Percentiles rank a stretch among this genome's conserved stretches.
phyloP scores from a whole-genome alignment of 345 rosid species.

The Noccaea bulbosa region DNA sequence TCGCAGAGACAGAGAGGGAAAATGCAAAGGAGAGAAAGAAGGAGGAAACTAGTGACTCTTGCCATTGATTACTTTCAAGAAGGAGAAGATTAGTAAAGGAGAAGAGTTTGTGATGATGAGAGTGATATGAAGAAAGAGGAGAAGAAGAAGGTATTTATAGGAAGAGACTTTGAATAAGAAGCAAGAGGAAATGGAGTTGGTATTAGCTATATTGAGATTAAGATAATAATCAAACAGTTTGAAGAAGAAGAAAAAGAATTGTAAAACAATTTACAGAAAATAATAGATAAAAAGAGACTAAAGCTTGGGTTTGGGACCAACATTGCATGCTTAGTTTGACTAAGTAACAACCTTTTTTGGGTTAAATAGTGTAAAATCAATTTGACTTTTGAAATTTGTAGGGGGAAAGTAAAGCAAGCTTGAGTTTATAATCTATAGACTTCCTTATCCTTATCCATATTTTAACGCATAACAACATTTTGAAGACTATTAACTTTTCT shows the following conservation, averaged over 20 bases:
- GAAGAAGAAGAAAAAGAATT: not conserved
- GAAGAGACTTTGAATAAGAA: slow-evolving; percentile 26
- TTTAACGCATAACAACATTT: slow-evolving; percentile 34
- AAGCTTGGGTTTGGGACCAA: slow-evolving; percentile 48
- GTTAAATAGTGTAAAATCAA: slow-evolving; percentile 15
- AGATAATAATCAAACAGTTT: slow-evolving; percentile 13
- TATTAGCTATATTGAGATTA: slow-evolving; percentile 34
- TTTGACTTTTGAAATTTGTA: slow-evolving; percentile 31
- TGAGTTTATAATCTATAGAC: slow-evolving; percentile 6
- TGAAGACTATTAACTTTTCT: not conserved
- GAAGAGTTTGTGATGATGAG: slow-evolving; percentile 35
- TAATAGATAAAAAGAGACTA: slow-evolving; percentile 12
- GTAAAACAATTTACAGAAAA: not conserved
- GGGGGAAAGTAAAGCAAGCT: slow-evolving; percentile 33
- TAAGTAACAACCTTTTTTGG: slow-evolving; percentile 23
- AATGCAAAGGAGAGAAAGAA: slow-evolving; percentile 55
- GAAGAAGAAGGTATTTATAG: slow-evolving; percentile 28
- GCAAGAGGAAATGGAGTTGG: slow-evolving; percentile 50
- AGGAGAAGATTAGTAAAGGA: slow-evolving; percentile 5
- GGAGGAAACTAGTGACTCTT: slow-evolving; percentile 40
- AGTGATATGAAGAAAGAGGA: slow-evolving; percentile 33
- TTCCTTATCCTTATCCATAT: slow-evolving; percentile 30
- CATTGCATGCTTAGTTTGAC: slow-evolving; percentile 37
- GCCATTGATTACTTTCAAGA: slow-evolving; percentile 45
- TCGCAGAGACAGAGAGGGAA: slow-evolving; percentile 51